These are phyloP conservation scores for Fusarium tricinctum DNA, from an alignment of 2,329 filamentous ascomycete species.

Conservation along the genomic window DNA sequence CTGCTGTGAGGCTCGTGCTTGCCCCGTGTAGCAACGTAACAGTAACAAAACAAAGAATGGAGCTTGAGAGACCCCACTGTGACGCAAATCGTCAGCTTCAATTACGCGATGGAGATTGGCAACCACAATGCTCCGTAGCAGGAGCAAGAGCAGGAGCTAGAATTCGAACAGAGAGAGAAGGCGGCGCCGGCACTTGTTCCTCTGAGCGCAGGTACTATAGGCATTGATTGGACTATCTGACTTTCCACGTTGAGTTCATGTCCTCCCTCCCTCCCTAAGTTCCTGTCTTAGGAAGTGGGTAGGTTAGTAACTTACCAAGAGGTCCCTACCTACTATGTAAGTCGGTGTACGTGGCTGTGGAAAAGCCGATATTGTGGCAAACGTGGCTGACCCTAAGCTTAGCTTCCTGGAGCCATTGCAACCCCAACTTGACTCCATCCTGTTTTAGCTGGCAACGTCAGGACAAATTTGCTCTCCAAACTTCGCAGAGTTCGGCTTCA, in stretches of 20 bases:
- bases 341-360: conserved; percentile 14
- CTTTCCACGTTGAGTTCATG: background rate
- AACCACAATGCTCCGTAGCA: background rate
- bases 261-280: background rate
- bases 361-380: conserved; percentile 9
- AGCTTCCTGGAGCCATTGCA: background rate
- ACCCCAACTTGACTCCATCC: conserved; percentile 1
- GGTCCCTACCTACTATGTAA: no score
- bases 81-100: conserved; percentile 37
- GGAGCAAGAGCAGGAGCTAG: background rate
- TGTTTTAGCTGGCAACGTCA: conserved; percentile 18
- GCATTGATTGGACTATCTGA: background rate
- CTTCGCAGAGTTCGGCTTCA: conserved; percentile 26
- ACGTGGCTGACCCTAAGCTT: conserved; percentile 16
- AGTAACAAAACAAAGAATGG: conserved; percentile 25
- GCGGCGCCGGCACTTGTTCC: background rate
- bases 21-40: background rate
- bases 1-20: conserved; percentile 21
- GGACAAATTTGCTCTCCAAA: conserved; percentile 23
- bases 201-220: background rate
- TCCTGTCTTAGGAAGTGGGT: background rate
- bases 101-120: conserved; percentile 37
- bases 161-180: background rate
- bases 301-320: background rate
- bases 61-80: conserved; percentile 28